Base-by-base conservation (phyloP, 2,329 filamentous ascomycete genomes). In the Xylaria sp. region DNA sequence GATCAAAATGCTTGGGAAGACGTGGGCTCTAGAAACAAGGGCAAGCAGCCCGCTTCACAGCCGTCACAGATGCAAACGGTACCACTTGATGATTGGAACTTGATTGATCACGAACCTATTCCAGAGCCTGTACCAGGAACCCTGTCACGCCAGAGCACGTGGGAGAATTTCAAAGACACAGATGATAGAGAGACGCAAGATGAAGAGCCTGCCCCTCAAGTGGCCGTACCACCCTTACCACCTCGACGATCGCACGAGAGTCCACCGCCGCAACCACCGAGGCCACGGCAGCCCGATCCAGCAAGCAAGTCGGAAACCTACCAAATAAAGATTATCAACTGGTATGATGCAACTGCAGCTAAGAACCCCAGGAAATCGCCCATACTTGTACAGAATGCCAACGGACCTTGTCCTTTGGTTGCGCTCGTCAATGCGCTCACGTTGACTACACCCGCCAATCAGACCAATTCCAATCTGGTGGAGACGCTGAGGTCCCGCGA, bases 351-450 rank as follows among this genome's bases (percentile, higher is more conserved):
- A 2, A 81, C 69, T 9, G 77, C 80, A 0, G 70, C 78, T 1
- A 78, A 82, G n/a, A 84, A 84, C 48, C 78, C 90, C 37, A 82
- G 91, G 40, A 81, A 82, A n/a, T 93, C 91, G 0, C 93, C 94
- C 0, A 91, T 97, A 51, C 77, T 97, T 39, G 86, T 95, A 2
- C 93, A 99, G 68, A 97, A 97, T 63, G 85, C 88, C 52, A 99
- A 99, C 65, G 94, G 94, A 0, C 94, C 94, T 1, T 99, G 94
- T 71, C 94, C 94, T 1, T 75, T 99, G 13, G 84, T 99, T 21
- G 94, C 94, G 2, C 78, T 99, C 4, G 92, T 97, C 54, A 99
- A 99, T 69, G 92, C 92, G 1, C 78, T 99, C 16, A 89, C 91
- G 0, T 76, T 99, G 50, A 92, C 91, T 2, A 93, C 92, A 0